Base-by-base conservation (phyloP, 495 filamentous ascomycete genomes). In the Acidomyces sp. region DNA sequence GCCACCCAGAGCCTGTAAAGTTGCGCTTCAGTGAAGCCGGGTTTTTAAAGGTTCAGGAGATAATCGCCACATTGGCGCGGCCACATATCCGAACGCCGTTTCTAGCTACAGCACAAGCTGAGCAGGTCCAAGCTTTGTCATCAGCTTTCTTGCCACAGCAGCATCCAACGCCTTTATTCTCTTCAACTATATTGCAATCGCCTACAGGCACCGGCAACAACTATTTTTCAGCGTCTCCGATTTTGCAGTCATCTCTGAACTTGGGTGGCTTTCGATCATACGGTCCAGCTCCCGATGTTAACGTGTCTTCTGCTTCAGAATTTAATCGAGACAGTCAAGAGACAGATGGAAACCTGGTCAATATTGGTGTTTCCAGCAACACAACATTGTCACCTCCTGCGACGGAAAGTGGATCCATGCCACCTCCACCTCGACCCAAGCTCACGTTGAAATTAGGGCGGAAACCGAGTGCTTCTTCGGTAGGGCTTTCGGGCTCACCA, bases 381-480 rank as follows among this genome's bases (percentile, higher is more conserved):
- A 26, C 32, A 1, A 17, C 12, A 6, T 25, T 17, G 6, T 11
- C 31, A 34, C 3, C 7, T 13, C 28, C 35, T 11, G 11, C 27
- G 7, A 7, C 16, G 10, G 12, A 7, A 18, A 30, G 15, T 15
- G 19, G 6, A 3, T n/a, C 41, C n/a, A 41, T 47, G 44, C 37
- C 38, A 15, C 44, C 44, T 9, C 44, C 44, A 12, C 44, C 44
- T 3, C 39, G 27, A 29, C 25, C 34, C 3, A 40, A 40, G 39
- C 13, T 48, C 32, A 43, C 23, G 10, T 17, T 42, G n/a, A 48
- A 48, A 29, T 34, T 43, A 13, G 45, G 38, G 6, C 15, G 18
- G 25, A 48, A 30, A 10, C 12, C 42, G 13, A 34, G 37, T 25
- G 28, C 18, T 5, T 34, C 16, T 11, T 13, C 12, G 20, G 33